phyloP scores from a whole-genome alignment of 179 eudicot genomes.

The Sideroxylon spinosum region DNA sequence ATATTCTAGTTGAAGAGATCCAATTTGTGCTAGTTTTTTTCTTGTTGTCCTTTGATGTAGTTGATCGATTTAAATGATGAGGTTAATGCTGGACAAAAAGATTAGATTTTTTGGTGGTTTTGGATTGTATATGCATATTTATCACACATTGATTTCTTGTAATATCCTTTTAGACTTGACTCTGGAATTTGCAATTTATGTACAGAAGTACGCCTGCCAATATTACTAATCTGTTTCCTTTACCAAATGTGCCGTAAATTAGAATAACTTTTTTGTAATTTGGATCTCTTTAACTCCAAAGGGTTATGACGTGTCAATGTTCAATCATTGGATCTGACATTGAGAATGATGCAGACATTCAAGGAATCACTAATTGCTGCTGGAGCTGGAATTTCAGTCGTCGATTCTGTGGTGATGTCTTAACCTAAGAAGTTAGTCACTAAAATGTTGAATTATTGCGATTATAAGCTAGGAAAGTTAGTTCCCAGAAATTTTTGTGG shows the following conservation, averaged over 20 bases:
- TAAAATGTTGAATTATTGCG: neutral
- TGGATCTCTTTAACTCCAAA: neutral
- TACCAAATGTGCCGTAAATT: neutral
- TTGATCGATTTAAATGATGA: neutral
- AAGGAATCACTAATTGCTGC: slow-evolving; percentile 79
- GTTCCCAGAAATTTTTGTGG: slow-evolving; percentile 22
- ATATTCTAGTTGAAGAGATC: no score
- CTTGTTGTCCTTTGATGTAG: neutral
- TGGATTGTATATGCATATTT: no score
- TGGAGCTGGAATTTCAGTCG: slow-evolving; percentile 83
- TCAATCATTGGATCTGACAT: neutral
- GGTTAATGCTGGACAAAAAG: neutral
- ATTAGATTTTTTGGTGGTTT: neutral
- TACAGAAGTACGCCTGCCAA: neutral
- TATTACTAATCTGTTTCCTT: neutral
- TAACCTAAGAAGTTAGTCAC: slow-evolving; percentile 32
- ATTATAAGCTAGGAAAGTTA: slow-evolving; percentile 10
- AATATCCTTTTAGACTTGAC: neutral
- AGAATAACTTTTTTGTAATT: neutral
- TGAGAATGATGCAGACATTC: slow-evolving; percentile 59
- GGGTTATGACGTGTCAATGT: neutral
- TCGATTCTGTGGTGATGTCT: slow-evolving; percentile 85
- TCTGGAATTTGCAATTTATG: neutral
- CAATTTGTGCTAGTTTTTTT: slow-evolving; percentile 5
- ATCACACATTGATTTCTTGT: neutral